Evolutionary conservation across 78 protist species (phyloP).

Genomic region (Mantamonas sphyraenae): DNA sequence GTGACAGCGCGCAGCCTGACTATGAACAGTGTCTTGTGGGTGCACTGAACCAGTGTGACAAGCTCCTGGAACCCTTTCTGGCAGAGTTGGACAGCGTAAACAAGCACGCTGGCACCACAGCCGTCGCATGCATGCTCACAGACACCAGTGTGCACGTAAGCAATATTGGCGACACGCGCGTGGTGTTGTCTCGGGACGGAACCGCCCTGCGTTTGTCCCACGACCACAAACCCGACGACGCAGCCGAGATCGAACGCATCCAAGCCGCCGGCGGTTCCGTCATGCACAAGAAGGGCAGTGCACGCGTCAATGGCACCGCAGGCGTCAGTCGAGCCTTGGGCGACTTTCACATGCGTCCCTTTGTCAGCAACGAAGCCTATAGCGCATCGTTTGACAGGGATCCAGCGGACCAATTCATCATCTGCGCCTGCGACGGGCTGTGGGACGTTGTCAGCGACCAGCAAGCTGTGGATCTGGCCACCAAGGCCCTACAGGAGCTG

Average conservation of each 20-base stretch:
- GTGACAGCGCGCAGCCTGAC: conserved; percentile 23
- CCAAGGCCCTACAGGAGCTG: background rate
- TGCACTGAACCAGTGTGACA: conserved; percentile 30
- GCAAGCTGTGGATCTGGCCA: conserved; percentile 50
- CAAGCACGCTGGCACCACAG: conserved; percentile 67
- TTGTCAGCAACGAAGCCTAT: conserved; percentile 38
- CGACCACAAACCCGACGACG: conserved; percentile 71
- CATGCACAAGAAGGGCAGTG: conserved; percentile 15
- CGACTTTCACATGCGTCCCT: conserved; percentile 54
- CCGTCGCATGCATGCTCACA: conserved; percentile 37
- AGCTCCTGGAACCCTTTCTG: conserved; percentile 18
- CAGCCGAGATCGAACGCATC: conserved; percentile 61
- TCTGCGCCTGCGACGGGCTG: conserved; percentile 87
- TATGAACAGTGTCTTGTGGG: conserved; percentile 34
- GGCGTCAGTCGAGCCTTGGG: conserved; percentile 72
- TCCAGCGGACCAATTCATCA: conserved; percentile 32
- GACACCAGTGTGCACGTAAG: conserved; percentile 33
- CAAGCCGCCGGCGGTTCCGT: conserved; percentile 62
- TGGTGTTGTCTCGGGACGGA: conserved; percentile 45
- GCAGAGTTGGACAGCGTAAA: conserved; percentile 10
- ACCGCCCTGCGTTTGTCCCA: conserved; percentile 41
- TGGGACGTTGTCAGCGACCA: conserved; percentile 84
- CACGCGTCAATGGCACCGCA: conserved; percentile 63
- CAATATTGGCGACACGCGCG: conserved; percentile 80
- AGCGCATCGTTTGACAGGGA: conserved; percentile 8